These are phyloP conservation scores for Lyophyllum atratum DNA, from an alignment of 768 basidiomycete species.

Conservation along the genomic window DNA sequence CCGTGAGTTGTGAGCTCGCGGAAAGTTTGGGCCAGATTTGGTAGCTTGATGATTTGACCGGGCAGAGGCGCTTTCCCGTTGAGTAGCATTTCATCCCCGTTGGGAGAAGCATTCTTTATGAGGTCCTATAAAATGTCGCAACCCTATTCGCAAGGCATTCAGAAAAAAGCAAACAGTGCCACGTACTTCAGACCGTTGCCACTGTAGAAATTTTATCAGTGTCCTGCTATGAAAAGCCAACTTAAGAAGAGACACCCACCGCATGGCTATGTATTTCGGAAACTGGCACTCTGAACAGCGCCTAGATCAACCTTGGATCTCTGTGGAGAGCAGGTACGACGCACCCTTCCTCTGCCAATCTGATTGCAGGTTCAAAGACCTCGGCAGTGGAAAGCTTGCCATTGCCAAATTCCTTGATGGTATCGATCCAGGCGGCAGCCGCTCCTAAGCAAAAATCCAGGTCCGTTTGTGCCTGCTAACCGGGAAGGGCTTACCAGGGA, in stretches of 20 bases:
- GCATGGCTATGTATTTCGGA: constrained; percentile 74
- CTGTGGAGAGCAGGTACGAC: constrained; percentile 13
- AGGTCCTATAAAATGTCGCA: constrained; percentile 41
- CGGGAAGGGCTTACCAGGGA: constrained; percentile 56
- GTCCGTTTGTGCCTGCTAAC: not conserved
- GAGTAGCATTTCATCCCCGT: constrained; percentile 83
- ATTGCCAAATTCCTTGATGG: constrained; percentile 80
- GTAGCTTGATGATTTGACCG: constrained; percentile 81
- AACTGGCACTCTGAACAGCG: constrained; percentile 67
- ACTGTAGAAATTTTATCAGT: constrained; percentile 32
- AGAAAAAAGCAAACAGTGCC: not conserved
- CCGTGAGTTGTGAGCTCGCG: constrained; percentile 77
- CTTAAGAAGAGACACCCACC: constrained; percentile 36
- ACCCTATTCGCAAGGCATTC: not conserved
- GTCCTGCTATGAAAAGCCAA: constrained; percentile 7
- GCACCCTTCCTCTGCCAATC: constrained; percentile 89
- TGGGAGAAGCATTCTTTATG: constrained; percentile 83
- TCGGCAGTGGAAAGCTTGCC: constrained; percentile 66
- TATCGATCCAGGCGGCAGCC: constrained; percentile 95
- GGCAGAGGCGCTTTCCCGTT: constrained; percentile 82
- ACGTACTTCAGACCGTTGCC: constrained; percentile 58
- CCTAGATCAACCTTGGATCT: not conserved
- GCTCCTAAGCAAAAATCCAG: constrained; percentile 52
- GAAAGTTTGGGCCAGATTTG: constrained; percentile 85
- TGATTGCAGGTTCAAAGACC: constrained; percentile 85